Evolutionary conservation across 208 protist genomes (phyloP), one percentile per base, ranked within the genome.

Genomic region (Leishmania turanica): DNA sequence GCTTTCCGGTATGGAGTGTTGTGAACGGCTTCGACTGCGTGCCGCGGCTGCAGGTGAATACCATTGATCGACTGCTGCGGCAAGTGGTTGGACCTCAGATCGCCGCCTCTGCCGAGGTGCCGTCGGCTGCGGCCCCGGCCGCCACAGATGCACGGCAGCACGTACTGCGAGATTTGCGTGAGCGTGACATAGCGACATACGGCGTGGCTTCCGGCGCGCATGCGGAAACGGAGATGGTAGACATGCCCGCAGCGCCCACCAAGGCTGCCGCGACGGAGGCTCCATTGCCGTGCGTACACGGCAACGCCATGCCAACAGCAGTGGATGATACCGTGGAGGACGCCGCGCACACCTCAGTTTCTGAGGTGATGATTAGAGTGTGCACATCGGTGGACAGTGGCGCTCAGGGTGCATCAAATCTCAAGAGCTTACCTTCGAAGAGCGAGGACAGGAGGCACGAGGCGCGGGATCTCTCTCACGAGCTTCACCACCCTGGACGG

Each of bases 41-140:
- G 60, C 85, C 85, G 13, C 89, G 91, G 8, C 80, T 95, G 71
- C 91, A 95, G 83, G 60, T 95, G 37, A 95, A 95, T 78, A 90
- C 85, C 7, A 69, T 95, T 42, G 89, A 95, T 78, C 89, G 91
- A 21, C 81, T 84, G 11, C 19, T 85, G 3, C 81, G 81, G 11
- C 65, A 88, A 34, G 19, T 83, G 27, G 68, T 79, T 49, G 71
- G 77, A 6, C 56, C 79, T 53, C 77, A 77, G 47, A 65, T 65
- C 5, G 78, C 49, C 2, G 58, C 62, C 24, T 58, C 68, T 31
- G 58, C 42, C 3, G 54, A 51, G 64, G 24, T 64, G 65, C n/a
- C 66, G 72, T 42, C 72, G 8, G 45, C 80, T 24, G 54, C 37
- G 72, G 17, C 68, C 4, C 66, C 42, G 40, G 56, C 77, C 13